Evolutionary conservation across 345 rosid species (phyloP).

Genomic region (Isatis tinctoria): DNA sequence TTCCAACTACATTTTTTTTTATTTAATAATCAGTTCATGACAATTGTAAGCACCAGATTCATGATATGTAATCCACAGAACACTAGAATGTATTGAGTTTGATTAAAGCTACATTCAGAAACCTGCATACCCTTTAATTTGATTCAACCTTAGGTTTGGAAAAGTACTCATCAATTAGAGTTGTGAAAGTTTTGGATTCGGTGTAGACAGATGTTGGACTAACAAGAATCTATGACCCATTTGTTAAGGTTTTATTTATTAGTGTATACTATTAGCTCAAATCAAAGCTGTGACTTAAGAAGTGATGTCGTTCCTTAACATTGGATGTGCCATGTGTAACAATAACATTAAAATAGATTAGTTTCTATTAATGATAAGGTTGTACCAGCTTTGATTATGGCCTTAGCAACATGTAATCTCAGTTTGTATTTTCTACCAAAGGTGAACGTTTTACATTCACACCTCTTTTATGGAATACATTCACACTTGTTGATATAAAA

Average conservation of each 20-base stretch:
- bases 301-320: background rate
- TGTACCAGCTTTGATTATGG: slow-evolving; percentile 3
- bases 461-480: background rate
- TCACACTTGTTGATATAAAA: slow-evolving; percentile 13
- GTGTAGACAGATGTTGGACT: slow-evolving; percentile 3
- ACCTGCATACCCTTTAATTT: background rate
- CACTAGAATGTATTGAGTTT: background rate
- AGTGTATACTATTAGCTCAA: background rate
- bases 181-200: background rate
- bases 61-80: background rate
- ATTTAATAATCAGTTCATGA: background rate
- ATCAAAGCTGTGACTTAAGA: slow-evolving; percentile 3
- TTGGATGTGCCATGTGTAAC: background rate
- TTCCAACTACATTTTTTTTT: slow-evolving; percentile 4
- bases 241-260: background rate
- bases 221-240: background rate
- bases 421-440: background rate
- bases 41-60: background rate
- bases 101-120: background rate
- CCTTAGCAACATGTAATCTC: background rate
- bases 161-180: background rate
- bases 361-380: slow-evolving; percentile 16
- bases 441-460: background rate
- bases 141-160: background rate
- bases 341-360: slow-evolving; percentile 9